Evolutionary conservation across 2,329 filamentous ascomycete genomes (phyloP).

Genomic region (Penicillium brasilianum): DNA sequence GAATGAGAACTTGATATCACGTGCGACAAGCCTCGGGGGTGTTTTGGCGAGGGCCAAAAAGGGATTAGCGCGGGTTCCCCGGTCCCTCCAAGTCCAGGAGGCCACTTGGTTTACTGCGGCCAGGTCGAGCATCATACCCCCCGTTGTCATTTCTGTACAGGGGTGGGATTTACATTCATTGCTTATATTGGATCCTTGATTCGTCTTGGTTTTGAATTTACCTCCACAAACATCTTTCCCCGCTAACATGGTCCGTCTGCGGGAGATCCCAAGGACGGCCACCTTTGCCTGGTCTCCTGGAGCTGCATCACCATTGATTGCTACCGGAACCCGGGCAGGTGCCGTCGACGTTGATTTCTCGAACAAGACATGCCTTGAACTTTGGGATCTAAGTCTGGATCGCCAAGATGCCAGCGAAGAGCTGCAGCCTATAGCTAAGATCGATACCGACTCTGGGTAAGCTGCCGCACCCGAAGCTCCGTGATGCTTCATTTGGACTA

Average conservation of each 20-base stretch:
- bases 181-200: constrained; percentile 25
- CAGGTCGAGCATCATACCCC: constrained; percentile 36
- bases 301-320: constrained; percentile 77
- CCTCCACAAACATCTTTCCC: constrained; percentile 30
- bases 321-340: constrained; percentile 91
- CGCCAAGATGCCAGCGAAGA: constrained; percentile 76
- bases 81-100: constrained; percentile 43
- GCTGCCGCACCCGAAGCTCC: constrained; percentile 15
- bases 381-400: constrained; percentile 92
- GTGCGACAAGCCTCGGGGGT: constrained; percentile 34
- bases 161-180: constrained; percentile 34
- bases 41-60: constrained; percentile 42
- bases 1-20: constrained; percentile 40
- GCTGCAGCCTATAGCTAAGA: constrained; percentile 80
- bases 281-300: constrained; percentile 96
- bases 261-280: constrained; percentile 95
- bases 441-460: constrained; percentile 89
- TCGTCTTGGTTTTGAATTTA: constrained; percentile 22
- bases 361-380: constrained; percentile 91
- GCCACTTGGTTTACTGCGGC: constrained; percentile 47
- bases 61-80: constrained; percentile 38
- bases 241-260: constrained; percentile 83
- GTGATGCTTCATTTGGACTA: constrained; percentile 22
- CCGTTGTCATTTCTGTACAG: constrained; percentile 36
- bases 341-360: constrained; percentile 98